Base-by-base conservation (phyloP, 495 filamentous ascomycete genomes). In the Podospora comata region DNA sequence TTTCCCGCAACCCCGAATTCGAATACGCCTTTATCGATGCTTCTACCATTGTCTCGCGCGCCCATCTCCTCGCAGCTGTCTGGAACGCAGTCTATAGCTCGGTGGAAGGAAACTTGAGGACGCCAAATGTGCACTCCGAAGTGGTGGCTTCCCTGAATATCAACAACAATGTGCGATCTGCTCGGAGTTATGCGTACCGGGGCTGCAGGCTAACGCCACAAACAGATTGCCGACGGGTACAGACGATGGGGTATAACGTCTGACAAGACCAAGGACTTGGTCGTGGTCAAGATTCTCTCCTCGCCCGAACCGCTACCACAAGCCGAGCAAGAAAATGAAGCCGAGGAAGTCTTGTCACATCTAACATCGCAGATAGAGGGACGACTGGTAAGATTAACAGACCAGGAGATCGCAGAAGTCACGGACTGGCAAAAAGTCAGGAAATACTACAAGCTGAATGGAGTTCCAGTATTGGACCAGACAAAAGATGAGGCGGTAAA, bases 1-100 rank as follows among this genome's bases (percentile, higher is more conserved):
- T 97, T 7, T 85, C 87, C 3, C 90, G 91, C 11, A 96, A 97
- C 70, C 70, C 84, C 27, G 89, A 90, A 15, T 98, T 91, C 72
- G 92, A 97, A 77, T 97, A 97, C 82, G 94, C 94, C 4, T 90
- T 99, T 63, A 87, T 99, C 59, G 94, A 99, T 78, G 93, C 93
- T 1, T 86, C 82, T 63, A 83, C 87, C 76, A 87, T 93, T 27
- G 69, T 78, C 20, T 93, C 92, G 7, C 83, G 89, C 26, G 75
- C 81, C 0, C 94, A 97, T 72, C 78, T 89, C 44, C 82, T 94
- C 39, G 88, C 92, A 3, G 94, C 93, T 9, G 82, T 89, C 30
- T 97, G 91, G 75, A 85, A 90, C 72, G 92, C 94, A 5, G 80
- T 92, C 61, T 92, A 90, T 70, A 86, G 89, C 70, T 79, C 85